These are phyloP conservation scores for Cytidiella melzeri DNA, from an alignment of 768 basidiomycete species.

Conservation along the genomic window DNA sequence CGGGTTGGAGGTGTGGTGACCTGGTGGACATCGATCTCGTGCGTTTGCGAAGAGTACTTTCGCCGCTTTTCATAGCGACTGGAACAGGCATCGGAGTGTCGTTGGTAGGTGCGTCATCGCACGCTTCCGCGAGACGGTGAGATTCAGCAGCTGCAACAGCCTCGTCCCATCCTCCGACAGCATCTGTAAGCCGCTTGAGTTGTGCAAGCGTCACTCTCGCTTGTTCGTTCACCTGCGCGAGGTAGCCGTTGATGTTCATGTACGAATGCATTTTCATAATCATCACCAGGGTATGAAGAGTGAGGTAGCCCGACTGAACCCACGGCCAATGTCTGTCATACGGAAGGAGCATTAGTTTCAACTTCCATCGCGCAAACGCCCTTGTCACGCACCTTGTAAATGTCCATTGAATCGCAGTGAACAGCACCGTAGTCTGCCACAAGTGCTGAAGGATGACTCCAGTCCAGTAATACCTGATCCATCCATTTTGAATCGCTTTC, in stretches of 20 bases:
- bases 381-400: constrained; percentile 62
- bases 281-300: constrained; percentile 82
- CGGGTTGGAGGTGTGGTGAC: neutral
- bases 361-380: no score
- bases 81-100: neutral
- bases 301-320: constrained; percentile 92
- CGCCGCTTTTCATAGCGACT: neutral
- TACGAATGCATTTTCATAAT: constrained; percentile 98
- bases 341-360: no score
- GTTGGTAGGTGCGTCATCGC: constrained; percentile 27
- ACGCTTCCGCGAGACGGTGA: constrained; percentile 32
- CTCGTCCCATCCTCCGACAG: constrained; percentile 62
- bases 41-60: constrained; percentile 1
- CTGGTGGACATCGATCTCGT: neutral
- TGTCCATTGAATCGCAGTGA: constrained; percentile 78
- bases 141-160: constrained; percentile 47
- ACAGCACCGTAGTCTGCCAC: constrained; percentile 70
- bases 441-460: constrained; percentile 77
- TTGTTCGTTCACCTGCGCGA: constrained; percentile 48
- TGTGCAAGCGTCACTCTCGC: constrained; percentile 36
- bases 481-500: constrained; percentile 65
- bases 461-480: constrained; percentile 75
- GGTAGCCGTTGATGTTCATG: constrained; percentile 79
- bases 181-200: constrained; percentile 41
- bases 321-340: constrained; percentile 87